Evolutionary conservation across 2,329 filamentous ascomycete genomes (phyloP), one percentile per base, ranked within the genome.

Genomic region (Myotisia sp.): DNA sequence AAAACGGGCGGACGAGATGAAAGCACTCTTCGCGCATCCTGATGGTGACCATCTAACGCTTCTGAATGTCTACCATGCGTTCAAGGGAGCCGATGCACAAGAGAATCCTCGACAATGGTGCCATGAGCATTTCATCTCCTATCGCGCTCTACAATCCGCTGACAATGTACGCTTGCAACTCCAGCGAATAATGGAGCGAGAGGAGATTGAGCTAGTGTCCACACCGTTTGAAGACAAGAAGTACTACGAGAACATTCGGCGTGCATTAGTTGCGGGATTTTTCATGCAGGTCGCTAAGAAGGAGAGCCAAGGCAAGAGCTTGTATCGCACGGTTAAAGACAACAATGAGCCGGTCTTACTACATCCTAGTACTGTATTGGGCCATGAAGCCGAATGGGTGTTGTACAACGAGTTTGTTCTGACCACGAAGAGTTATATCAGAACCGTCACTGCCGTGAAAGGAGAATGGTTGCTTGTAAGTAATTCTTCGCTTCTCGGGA

Each of bases 201-300:
- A 85, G 45, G 80, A 78, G 38, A 63, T 98, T 6, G 81, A 92
- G 41, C 74, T 98, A 33, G 57, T 94, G 36, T 90, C 81, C 34
- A 95, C 87, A 0, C 72, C 80, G 0, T 95, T 93, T 52, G 79
- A 86, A 49, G 78, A 95, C 63, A 93, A 92, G 67, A 83, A 92
- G 53, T 98, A 98, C 66, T 98, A 95, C 61, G 84, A 76, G 56
- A 98, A 98, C 58, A 98, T 98, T 50, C 81, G 87, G 28, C 77
- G 85, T 23, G 87, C 90, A 6, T 70, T 98, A 9, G 79, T 94
- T 8, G 73, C 86, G 1, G 90, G 92, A 21, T 98, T 98, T 70
- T 98, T 98, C 69, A 98, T 98, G 90, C 90, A 98, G 57, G 83
- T 95, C 14, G 92, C 90, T 39, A 94, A 92, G 74, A 84, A 80